phyloP scores from a whole-genome alignment of 2,329 filamentous ascomycete genomes.

The Neofusicoccum kwambonambiense region DNA sequence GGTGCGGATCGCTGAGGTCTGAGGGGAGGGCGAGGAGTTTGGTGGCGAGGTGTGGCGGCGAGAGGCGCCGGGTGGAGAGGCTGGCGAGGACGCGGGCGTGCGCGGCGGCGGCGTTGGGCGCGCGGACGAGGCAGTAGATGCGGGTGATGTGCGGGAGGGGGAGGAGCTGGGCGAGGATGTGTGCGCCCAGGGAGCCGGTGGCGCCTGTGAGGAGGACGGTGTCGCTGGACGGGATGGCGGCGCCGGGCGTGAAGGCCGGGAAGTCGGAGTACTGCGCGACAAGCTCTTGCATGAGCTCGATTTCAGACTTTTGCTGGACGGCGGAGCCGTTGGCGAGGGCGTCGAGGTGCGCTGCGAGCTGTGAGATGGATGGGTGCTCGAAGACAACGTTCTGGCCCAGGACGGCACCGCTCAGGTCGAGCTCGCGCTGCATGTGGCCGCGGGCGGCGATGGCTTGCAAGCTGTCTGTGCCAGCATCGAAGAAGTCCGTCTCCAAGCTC shows the following conservation, averaged over 20 bases:
- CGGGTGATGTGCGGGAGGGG: slow-evolving; percentile 20
- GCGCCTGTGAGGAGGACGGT: slow-evolving; percentile 27
- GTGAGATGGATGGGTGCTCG: slow-evolving; percentile 53
- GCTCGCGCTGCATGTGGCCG: slow-evolving; percentile 49
- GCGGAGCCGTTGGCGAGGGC: slow-evolving; percentile 41
- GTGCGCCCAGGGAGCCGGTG: slow-evolving; percentile 27
- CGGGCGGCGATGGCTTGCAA: slow-evolving; percentile 59
- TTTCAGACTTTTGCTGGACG: slow-evolving; percentile 34
- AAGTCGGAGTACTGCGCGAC: slow-evolving; percentile 44
- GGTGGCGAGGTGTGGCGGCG: slow-evolving; percentile 20
- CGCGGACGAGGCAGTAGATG: slow-evolving; percentile 43
- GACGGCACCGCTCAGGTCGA: slow-evolving; percentile 47
- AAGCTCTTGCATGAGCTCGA: slow-evolving; percentile 47
- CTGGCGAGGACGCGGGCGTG: slow-evolving; percentile 31
- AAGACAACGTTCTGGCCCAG: slow-evolving; percentile 60
- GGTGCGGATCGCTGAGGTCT: slow-evolving; percentile 40
- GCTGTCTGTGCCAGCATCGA: slow-evolving; percentile 58
- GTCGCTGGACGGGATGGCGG: background rate
- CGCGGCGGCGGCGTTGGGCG: slow-evolving; percentile 31
- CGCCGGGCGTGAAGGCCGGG: background rate
- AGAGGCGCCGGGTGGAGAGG: slow-evolving; percentile 37
- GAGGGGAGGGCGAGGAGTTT: slow-evolving; percentile 41
- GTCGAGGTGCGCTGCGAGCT: slow-evolving; percentile 47
- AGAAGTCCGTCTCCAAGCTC: slow-evolving; percentile 55
- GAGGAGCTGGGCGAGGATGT: slow-evolving; percentile 26